Evolutionary conservation across 208 protist species (phyloP).

Genomic region (Tetramitus jugosus): DNA sequence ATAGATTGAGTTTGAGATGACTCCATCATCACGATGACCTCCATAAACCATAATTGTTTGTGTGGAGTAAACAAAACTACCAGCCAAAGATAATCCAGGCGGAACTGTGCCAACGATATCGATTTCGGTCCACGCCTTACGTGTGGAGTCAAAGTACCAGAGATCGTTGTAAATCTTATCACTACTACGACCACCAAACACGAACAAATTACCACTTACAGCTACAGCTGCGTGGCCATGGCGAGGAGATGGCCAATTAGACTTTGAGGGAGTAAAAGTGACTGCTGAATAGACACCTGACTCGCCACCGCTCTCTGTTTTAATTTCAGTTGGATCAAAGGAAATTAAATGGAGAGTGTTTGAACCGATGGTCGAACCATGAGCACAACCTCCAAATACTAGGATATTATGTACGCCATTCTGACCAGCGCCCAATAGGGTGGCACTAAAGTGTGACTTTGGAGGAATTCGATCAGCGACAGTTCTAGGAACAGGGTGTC

Average conservation of each 20-base stretch:
- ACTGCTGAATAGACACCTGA: too few species aligned
- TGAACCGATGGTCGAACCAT: too few species aligned
- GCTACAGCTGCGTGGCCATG: neutral
- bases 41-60: neutral
- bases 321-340: too few species aligned
- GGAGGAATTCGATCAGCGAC: too few species aligned
- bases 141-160: neutral
- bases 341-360: too few species aligned
- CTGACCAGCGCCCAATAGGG: too few species aligned
- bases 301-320: too few species aligned
- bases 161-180: neutral
- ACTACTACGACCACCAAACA: neutral
- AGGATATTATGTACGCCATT: too few species aligned
- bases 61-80: neutral
- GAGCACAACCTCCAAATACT: too few species aligned
- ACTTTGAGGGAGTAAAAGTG: too few species aligned
- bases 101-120: neutral
- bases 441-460: too few species aligned
- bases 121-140: constrained; percentile 2
- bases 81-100: neutral
- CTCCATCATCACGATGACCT: neutral
- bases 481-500: too few species aligned
- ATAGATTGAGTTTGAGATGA: neutral
- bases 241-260: neutral
- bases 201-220: neutral